A percentile compares a stretch with the other conserved stretches of the same genome.
Evolutionary conservation across 257 asterid species (phyloP).

Genomic region (Jaltomata sinuosa): DNA sequence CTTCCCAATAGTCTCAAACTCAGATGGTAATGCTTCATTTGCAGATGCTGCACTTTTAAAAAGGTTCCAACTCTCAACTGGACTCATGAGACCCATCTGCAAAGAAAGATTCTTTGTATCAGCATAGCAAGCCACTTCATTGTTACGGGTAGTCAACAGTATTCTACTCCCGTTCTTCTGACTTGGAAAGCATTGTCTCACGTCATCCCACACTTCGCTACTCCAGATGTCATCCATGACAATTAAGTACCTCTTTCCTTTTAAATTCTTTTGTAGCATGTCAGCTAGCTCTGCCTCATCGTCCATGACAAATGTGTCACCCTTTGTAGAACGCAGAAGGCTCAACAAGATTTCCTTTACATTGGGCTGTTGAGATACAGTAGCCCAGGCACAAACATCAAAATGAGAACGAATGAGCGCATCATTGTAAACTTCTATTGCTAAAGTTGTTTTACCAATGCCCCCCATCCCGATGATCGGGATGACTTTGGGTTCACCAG

Average conservation of each 20-base stretch:
- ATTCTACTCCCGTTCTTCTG: constrained; percentile 7
- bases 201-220: neutral
- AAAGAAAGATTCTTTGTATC: neutral
- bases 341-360: neutral
- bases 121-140: neutral
- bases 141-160: constrained; percentile 2
- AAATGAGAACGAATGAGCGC: neutral
- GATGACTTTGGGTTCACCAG: neutral
- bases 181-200: neutral
- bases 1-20: neutral
- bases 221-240: constrained; percentile 12
- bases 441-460: no score
- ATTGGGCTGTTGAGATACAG: neutral
- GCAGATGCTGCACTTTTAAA: neutral
- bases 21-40: neutral
- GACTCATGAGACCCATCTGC: neutral
- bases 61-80: neutral
- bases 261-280: neutral
- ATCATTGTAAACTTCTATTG: neutral
- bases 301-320: neutral
- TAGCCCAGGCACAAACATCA: constrained; percentile 2
- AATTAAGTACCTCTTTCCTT: neutral
- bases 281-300: neutral
- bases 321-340: neutral
- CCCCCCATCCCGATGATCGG: constrained; percentile 5